Evolutionary conservation across 2,329 filamentous ascomycete genomes (phyloP), one percentile per base, ranked within the genome.

Genomic region (Trichoderma arundinaceum): DNA sequence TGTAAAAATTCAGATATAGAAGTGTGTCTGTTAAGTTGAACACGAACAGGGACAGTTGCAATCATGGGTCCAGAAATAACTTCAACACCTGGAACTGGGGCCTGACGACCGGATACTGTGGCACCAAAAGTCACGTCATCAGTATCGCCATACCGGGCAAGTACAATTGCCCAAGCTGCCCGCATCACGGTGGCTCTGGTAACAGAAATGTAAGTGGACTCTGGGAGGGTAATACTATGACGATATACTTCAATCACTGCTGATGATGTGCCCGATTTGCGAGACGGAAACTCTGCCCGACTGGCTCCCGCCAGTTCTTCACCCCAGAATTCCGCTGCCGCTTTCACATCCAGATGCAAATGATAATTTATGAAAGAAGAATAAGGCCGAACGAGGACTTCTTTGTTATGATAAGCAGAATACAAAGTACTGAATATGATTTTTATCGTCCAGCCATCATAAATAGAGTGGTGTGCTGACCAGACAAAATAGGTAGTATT

Each of bases 91-190:
- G 44, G 28, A 17, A 72, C 56, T 7, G 63, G 61, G n/a, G 66
- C 66, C 4, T 72, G 57, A 33, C 71, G 67, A n/a, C 71, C 71
- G 2, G 66, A 69, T 15, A 70, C 52, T 1, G 67, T 61, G 4
- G 57, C 35, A 12, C 70, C 71, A 63, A 70, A 72, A 2, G 61
- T 17, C n/a, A 71, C 57, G 41, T 64, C 67, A 38, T 58, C 59
- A 7, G 67, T 75, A 65, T 38, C 73, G 68, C 78, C 74, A 54
- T 80, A 79, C 3, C 76, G 68, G 0, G 75, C 74, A 1, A 78
- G 72, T 4, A 80, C 72, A 8, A 83, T 49, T 6, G 71, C 64
- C 70, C 72, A 73, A 3, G 74, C 72, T 1, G 73, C 71, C 0
- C 74, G 69, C 6, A 74, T 56, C 1, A 74, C 53, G 1, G 69